These are phyloP conservation scores for Ambrosiella cleistominuta DNA, from an alignment of 2,329 filamentous ascomycete species.

Conservation along the genomic window DNA sequence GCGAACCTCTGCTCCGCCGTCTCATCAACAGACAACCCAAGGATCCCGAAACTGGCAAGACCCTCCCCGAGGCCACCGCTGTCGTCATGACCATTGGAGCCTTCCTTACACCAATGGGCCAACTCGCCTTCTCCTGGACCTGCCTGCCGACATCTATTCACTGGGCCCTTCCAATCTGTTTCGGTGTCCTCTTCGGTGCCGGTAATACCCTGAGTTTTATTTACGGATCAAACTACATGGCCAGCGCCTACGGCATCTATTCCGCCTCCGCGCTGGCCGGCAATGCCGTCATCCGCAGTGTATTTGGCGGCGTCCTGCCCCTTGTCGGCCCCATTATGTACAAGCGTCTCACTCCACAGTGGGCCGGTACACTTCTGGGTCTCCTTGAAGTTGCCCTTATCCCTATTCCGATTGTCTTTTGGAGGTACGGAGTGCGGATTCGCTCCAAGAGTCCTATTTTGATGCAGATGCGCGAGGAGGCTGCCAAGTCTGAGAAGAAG, in stretches of 20 bases:
- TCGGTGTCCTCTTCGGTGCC: slow-evolving; percentile 61
- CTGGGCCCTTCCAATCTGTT: slow-evolving; percentile 64
- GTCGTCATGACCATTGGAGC: slow-evolving; percentile 64
- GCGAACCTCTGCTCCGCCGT: slow-evolving; percentile 54
- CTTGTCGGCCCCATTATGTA: slow-evolving; percentile 63
- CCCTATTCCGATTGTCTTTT: slow-evolving; percentile 68
- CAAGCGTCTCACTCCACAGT: slow-evolving; percentile 48
- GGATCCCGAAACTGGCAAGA: slow-evolving; percentile 57
- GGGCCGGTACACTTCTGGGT: slow-evolving; percentile 61
- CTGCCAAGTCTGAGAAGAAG: slow-evolving; percentile 19
- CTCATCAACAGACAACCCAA: slow-evolving; percentile 61
- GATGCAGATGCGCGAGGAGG: slow-evolving; percentile 27
- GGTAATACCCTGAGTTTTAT: slow-evolving; percentile 70
- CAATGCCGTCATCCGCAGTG: slow-evolving; percentile 55
- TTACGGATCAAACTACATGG: slow-evolving; percentile 65
- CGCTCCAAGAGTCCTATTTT: slow-evolving; percentile 33
- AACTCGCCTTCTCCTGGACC: slow-evolving; percentile 81
- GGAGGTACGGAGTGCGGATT: slow-evolving; percentile 39
- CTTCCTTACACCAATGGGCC: slow-evolving; percentile 55
- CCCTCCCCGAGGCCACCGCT: slow-evolving; percentile 64
- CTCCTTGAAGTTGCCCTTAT: slow-evolving; percentile 56
- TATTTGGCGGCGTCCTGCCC: slow-evolving; percentile 63
- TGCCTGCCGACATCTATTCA: slow-evolving; percentile 60
- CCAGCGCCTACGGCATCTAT: slow-evolving; percentile 63
- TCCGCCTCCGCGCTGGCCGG: slow-evolving; percentile 65